These are phyloP conservation scores for Penicillium desertorum DNA, from an alignment of 495 filamentous ascomycete species.

Conservation along the genomic window DNA sequence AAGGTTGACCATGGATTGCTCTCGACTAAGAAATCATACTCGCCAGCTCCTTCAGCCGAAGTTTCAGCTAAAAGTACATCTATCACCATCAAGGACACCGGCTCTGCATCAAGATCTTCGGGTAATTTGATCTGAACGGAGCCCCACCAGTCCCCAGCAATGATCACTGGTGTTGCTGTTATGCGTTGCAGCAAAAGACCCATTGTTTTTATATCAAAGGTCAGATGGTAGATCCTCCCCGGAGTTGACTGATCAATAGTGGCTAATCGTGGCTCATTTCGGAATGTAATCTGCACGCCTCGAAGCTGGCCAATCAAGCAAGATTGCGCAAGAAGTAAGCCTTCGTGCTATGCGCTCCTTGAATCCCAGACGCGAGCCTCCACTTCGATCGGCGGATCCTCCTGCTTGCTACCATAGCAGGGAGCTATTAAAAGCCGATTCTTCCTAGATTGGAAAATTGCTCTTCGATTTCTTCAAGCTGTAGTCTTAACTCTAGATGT, in stretches of 20 bases:
- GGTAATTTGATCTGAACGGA: neutral
- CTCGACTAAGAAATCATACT: neutral
- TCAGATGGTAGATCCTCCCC: neutral
- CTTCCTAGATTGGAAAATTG: neutral
- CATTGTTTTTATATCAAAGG: neutral
- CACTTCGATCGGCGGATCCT: neutral
- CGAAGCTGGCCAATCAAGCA: neutral
- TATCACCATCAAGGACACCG: neutral
- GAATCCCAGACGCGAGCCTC: neutral
- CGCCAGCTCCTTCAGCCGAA: neutral
- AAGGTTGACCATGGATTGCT: neutral
- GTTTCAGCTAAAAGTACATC: neutral
- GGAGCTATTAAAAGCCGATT: neutral
- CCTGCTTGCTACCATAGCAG: neutral
- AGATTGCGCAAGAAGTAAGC: neutral
- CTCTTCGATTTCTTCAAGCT: neutral
- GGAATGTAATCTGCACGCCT: neutral
- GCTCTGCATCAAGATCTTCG: neutral
- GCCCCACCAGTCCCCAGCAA: neutral
- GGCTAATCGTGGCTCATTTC: neutral
- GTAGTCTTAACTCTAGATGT: neutral
- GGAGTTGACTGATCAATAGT: neutral
- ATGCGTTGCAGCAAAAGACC: neutral
- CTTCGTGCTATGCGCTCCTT: neutral
- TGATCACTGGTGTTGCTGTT: neutral